Evolutionary conservation across 2,329 filamentous ascomycete species (phyloP), one percentile per base, ranked within the genome.

Genomic region (Trichoderma polysporum): DNA sequence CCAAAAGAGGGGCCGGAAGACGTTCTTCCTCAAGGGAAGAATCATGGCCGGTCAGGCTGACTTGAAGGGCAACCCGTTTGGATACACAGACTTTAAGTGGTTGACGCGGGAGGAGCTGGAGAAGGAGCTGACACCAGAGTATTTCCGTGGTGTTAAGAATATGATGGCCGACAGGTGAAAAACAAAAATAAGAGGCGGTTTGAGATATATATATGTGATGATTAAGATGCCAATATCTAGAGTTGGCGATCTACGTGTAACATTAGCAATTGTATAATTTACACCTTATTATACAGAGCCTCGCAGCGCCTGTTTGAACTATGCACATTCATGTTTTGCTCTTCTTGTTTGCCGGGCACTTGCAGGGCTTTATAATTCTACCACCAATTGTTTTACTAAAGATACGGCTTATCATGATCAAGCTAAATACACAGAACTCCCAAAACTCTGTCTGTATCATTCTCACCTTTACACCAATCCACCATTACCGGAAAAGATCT

Each of bases 11-110:
- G 93, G 92, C 63, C 86, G 91, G 75, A 97, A 97, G 85, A 90
- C 89, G 2, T 99, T 99, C 80, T 97, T 97, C 85, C 88, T 98
- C 84, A 98, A 98, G 84, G 92, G 89, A 59, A 88, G 95, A 70
- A 98, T 99, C 78, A 92, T 98, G 91, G 93, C 94, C 37, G 95
- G 95, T n/a, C 95, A 98, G 81, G 93, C 91, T 33, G 87, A 97
- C 78, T 79, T 98, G 61, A 82, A 83, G 69, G 84, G 83, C 68
- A 97, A 95, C 80, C 81, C 83, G 69, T 85, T 91, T 66, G 91
- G 90, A 6, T 83, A 95, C 63, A 84, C 85, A 63, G 93, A 97
- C 77, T 99, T 95, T 82, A 89, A 91, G 81, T 99, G 95, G 95
- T 80, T 98, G 74, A 90, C 92, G 27, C 94, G 91, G 79, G 92